Evolutionary conservation across 352 stramenopile genomes (phyloP).

Genomic region (Globisporangium camurandrum): DNA sequence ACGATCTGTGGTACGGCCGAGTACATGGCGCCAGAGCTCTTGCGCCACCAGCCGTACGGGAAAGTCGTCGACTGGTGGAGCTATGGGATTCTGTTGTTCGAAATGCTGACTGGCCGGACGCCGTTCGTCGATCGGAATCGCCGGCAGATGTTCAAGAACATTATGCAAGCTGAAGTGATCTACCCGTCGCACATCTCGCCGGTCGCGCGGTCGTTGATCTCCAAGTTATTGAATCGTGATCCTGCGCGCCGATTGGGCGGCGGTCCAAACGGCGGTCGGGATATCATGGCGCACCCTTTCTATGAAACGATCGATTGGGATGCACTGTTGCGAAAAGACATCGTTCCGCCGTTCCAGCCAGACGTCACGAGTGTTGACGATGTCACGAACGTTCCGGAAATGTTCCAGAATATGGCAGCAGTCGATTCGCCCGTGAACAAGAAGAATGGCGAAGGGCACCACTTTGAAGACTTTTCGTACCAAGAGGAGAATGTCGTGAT

Average conservation of each 20-base stretch:
- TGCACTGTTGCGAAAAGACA: conserved; percentile 78
- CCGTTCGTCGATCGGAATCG: conserved; percentile 86
- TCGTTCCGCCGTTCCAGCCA: conserved; percentile 72
- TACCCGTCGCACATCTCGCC: conserved; percentile 84
- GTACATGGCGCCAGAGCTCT: conserved; percentile 83
- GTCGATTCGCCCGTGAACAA: conserved; percentile 85
- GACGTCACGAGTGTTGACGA: conserved; percentile 75
- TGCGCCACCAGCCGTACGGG: conserved; percentile 80
- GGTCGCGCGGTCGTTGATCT: conserved; percentile 65
- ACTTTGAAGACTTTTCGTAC: conserved; percentile 89
- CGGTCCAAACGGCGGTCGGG: conserved; percentile 68
- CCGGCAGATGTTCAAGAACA: conserved; percentile 89
- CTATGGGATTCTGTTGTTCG: conserved; percentile 84
- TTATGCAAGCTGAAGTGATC: conserved; percentile 85
- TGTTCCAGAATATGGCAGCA: conserved; percentile 87
- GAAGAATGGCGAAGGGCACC: conserved; percentile 74
- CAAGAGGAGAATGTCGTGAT: conserved; percentile 60
- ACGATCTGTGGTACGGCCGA: conserved; percentile 86
- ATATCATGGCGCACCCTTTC: conserved; percentile 87
- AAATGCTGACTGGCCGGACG: conserved; percentile 84
- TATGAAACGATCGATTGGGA: conserved; percentile 85
- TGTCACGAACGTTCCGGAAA: conserved; percentile 84
- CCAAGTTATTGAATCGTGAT: conserved; percentile 92
- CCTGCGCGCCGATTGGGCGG: conserved; percentile 89
- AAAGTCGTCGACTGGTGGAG: conserved; percentile 90